Evolutionary conservation across 192 early-diverging fungal species (phyloP).

Genomic region (Linnemannia hyalina): DNA sequence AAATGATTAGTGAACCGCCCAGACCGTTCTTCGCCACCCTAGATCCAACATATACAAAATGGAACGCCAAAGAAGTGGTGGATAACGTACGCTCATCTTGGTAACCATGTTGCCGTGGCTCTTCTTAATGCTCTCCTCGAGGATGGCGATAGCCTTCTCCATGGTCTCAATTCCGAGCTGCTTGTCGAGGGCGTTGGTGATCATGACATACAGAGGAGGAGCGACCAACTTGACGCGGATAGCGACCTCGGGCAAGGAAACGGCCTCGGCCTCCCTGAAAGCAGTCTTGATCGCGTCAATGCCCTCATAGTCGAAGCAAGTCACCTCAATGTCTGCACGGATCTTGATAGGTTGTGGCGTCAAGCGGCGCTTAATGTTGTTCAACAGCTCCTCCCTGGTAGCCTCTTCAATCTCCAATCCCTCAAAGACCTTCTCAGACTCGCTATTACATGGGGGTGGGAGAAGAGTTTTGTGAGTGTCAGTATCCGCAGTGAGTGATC

Average conservation of each 20-base stretch:
- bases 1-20: neutral
- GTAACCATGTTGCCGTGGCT: conserved; percentile 79
- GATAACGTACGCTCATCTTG: conserved; percentile 78
- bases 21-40: neutral
- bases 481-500: neutral
- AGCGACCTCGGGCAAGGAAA: conserved; percentile 74
- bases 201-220: conserved; percentile 93
- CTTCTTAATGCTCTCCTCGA: conserved; percentile 81
- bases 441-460: conserved; percentile 58
- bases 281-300: conserved; percentile 94
- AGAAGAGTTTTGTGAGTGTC: neutral
- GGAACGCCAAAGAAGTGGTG: neutral
- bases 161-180: conserved; percentile 82
- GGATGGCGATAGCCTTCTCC: conserved; percentile 85
- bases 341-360: conserved; percentile 96
- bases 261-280: conserved; percentile 85
- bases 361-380: conserved; percentile 87
- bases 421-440: conserved; percentile 88
- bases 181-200: conserved; percentile 86
- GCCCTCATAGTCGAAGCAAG: conserved; percentile 92
- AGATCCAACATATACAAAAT: neutral
- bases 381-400: conserved; percentile 78
- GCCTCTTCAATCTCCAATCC: conserved; percentile 72
- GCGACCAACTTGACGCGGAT: conserved; percentile 90
- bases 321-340: conserved; percentile 92